A percentile compares a stretch with the other conserved stretches of the same genome.
Conservation (phyloP, 306 rosid species). For the Comarum palustre region DNA sequence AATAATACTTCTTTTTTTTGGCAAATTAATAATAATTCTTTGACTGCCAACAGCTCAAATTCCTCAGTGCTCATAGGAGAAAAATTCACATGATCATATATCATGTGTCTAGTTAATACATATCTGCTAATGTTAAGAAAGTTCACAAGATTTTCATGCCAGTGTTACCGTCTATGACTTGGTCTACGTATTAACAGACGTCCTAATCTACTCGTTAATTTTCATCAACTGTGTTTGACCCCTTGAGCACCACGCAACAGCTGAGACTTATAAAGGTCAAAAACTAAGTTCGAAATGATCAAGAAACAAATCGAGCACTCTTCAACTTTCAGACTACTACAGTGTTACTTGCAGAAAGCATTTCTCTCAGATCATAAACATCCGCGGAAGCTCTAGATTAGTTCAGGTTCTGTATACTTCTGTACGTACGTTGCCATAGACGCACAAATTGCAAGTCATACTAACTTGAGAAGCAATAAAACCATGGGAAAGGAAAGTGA, state of each 20-base stretch:
- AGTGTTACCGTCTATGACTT: neutral
- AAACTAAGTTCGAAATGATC: neutral
- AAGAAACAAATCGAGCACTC: neutral
- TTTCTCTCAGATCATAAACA: neutral
- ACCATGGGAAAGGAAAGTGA: constrained; percentile 22
- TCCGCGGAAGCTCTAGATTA: neutral
- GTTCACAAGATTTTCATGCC: neutral
- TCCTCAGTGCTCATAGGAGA: too few species aligned
- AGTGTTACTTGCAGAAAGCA: neutral
- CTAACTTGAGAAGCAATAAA: neutral
- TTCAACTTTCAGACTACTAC: neutral
- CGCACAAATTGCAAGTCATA: neutral
- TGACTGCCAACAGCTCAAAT: neutral
- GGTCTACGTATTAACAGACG: neutral
- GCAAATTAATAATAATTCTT: too few species aligned
- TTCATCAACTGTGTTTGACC: neutral
- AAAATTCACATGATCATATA: too few species aligned
- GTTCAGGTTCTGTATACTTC: neutral
- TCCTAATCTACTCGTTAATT: neutral
- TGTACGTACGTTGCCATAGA: neutral
- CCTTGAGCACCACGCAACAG: constrained; percentile 8
- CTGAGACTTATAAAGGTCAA: neutral
- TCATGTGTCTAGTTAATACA: neutral
- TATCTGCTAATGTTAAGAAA: neutral
- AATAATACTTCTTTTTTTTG: too few species aligned